phyloP scores from a whole-genome alignment of 2,329 filamentous ascomycete species.

The Balansia obtecta region DNA sequence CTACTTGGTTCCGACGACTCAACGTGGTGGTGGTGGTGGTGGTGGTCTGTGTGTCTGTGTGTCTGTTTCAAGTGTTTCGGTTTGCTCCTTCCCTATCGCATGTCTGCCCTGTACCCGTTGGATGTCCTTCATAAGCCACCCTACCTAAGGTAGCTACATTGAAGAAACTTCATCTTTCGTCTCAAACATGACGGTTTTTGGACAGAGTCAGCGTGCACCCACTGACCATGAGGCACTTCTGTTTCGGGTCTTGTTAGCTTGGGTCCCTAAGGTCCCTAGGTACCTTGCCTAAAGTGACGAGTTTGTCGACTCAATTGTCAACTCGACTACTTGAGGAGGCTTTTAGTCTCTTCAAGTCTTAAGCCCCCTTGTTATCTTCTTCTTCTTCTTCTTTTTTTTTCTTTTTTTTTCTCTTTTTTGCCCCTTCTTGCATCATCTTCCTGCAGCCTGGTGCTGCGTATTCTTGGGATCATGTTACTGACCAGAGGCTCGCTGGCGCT shows the following conservation, averaged over 20 bases:
- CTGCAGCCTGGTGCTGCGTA: conserved; percentile 5
- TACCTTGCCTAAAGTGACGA: not conserved
- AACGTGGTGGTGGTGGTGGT: too few relatives aligned
- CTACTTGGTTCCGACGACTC: too few relatives aligned
- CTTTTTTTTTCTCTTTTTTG: not conserved
- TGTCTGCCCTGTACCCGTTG: too few relatives aligned
- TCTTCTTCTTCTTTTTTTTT: not conserved
- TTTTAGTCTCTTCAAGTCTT: not conserved
- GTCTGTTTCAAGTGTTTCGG: too few relatives aligned
- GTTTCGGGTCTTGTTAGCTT: not conserved
- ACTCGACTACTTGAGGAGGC: not conserved
- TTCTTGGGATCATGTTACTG: conserved; percentile 14
- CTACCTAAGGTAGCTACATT: too few relatives aligned
- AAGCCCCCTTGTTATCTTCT: not conserved
- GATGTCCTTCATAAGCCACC: not conserved
- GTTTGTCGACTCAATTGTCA: too few relatives aligned
- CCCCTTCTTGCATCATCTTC: not conserved
- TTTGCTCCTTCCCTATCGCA: too few relatives aligned
- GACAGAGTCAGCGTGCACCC: not conserved
- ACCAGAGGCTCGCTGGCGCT: conserved; percentile 13
- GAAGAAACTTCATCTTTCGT: not conserved
- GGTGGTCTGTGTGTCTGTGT: too few relatives aligned
- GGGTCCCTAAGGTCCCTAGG: not conserved
- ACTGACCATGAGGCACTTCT: not conserved
- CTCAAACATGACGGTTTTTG: not conserved